phyloP scores from a whole-genome alignment of 306 rosid genomes.

The Senna siamea region DNA sequence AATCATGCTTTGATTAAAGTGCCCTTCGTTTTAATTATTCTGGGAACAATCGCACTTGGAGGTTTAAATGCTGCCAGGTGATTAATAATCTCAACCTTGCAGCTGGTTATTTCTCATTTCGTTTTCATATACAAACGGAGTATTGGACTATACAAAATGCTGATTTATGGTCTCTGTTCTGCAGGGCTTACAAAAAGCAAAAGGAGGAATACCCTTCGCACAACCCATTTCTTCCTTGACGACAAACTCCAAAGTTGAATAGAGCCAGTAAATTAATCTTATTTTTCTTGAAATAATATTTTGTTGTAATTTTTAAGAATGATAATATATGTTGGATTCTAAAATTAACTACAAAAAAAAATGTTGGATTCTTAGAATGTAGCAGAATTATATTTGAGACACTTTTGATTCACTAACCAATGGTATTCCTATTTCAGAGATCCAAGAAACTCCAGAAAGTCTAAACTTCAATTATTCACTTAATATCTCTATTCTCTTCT shows the following conservation, averaged over 20 bases:
- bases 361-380: not conserved
- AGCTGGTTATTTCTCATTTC: constrained; percentile 21
- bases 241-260: not conserved
- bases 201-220: constrained; percentile 75
- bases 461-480: not conserved
- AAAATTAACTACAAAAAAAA: too few relatives aligned
- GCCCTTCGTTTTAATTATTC: constrained; percentile 63
- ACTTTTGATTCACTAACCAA: not conserved
- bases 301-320: constrained; percentile 19
- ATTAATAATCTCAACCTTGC: constrained; percentile 11
- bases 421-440: not conserved
- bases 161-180: constrained; percentile 16
- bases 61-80: constrained; percentile 70
- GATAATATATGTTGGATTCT: too few relatives aligned
- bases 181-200: constrained; percentile 77
- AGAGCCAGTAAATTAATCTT: not conserved
- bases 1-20: constrained; percentile 56
- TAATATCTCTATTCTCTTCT: not conserved
- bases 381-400: not conserved
- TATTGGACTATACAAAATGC: not conserved
- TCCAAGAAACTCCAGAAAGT: not conserved
- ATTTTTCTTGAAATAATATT: not conserved
- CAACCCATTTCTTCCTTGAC: constrained; percentile 87
- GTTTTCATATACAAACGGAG: not conserved
- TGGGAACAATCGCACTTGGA: constrained; percentile 74